Evolutionary conservation across 176 grass and related monocot species (phyloP).

Genomic region (Cenchrus americanus): DNA sequence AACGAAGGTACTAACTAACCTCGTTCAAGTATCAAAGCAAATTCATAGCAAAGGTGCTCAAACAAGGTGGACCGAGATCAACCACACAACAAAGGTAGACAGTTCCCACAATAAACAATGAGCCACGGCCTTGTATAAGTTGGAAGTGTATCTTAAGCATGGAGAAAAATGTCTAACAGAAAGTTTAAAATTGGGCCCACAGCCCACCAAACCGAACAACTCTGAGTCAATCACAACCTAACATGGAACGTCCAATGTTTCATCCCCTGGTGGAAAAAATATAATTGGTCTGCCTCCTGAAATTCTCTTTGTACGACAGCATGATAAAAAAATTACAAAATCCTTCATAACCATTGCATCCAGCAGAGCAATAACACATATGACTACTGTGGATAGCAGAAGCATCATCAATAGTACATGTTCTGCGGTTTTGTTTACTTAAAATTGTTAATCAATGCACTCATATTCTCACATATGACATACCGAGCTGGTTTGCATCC

Average conservation of each 20-base stretch:
- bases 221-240: slow-evolving; percentile 24
- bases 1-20: slow-evolving; percentile 26
- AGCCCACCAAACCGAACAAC: slow-evolving; percentile 8
- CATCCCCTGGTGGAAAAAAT: neutral
- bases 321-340: neutral
- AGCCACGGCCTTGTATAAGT: neutral
- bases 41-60: neutral
- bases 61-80: slow-evolving; percentile 9
- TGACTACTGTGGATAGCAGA: neutral
- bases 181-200: slow-evolving; percentile 32
- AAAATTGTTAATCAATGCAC: neutral
- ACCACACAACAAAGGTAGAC: slow-evolving; percentile 11
- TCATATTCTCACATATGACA: neutral
- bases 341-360: neutral
- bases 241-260: slow-evolving; percentile 24
- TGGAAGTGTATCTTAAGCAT: neutral
- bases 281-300: neutral
- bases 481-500: neutral
- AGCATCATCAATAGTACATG: neutral
- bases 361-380: neutral
- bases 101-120: slow-evolving; percentile 14
- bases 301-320: neutral
- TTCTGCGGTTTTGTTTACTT: neutral
- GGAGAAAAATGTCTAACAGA: slow-evolving; percentile 5
- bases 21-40: slow-evolving; percentile 20